Evolutionary conservation across 2,329 filamentous ascomycete genomes (phyloP).

Genomic region (Neonectria coccinea): DNA sequence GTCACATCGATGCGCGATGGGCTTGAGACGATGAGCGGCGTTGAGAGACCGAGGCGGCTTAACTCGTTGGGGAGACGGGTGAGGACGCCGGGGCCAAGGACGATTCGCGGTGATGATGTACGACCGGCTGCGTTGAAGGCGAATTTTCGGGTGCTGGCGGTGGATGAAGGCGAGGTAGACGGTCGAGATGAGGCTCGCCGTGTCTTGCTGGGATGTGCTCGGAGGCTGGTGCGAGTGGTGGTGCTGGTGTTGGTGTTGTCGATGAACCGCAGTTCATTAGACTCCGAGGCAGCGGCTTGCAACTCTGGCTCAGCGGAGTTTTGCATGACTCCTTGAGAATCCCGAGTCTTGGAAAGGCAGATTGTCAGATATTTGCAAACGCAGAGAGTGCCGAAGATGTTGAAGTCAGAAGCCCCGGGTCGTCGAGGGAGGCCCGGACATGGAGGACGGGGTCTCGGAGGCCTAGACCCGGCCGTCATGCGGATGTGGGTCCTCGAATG

Average conservation of each 20-base stretch:
- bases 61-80: constrained; percentile 51
- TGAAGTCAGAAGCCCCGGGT: neutral
- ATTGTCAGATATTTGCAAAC: neutral
- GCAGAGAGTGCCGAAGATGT: neutral
- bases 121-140: constrained; percentile 5
- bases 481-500: neutral
- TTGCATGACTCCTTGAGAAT: constrained; percentile 10
- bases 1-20: constrained; percentile 53
- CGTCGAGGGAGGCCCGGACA: neutral
- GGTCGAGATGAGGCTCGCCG: neutral
- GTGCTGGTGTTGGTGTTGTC: constrained; percentile 1
- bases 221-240: neutral
- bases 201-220: neutral
- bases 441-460: constrained; percentile 1
- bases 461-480: neutral
- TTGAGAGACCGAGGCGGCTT: constrained; percentile 46
- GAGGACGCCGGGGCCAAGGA: constrained; percentile 51
- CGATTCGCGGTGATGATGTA: constrained; percentile 47
- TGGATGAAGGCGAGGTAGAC: neutral
- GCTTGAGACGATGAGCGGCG: constrained; percentile 54
- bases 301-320: neutral
- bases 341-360: neutral
- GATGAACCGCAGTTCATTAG: neutral
- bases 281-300: neutral
- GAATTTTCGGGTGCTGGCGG: constrained; percentile 7